Evolutionary conservation across 208 protist species (phyloP).

Genomic region (Crithidia fasciculata): DNA sequence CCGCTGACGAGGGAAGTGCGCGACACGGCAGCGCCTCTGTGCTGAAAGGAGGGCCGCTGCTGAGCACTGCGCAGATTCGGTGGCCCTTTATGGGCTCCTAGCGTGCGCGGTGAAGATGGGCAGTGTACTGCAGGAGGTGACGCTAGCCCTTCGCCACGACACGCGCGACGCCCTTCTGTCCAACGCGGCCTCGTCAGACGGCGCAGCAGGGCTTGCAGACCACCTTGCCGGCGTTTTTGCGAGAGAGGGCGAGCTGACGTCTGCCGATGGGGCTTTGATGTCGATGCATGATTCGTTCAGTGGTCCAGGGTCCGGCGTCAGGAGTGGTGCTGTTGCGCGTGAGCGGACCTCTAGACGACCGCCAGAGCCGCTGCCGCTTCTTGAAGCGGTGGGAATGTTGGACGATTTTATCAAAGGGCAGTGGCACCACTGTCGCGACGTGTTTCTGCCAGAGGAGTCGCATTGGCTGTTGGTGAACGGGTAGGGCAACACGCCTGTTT

Average conservation of each 20-base stretch:
- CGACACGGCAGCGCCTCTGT: no score
- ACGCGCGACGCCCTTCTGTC: conserved; percentile 8
- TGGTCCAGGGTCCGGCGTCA: no score
- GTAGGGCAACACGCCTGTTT: not conserved
- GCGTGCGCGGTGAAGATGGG: conserved; percentile 57
- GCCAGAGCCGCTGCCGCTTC: conserved; percentile 14
- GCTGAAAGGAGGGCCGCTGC: not conserved
- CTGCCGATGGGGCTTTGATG: not conserved
- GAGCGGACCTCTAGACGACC: not conserved
- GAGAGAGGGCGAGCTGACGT: conserved; percentile 2
- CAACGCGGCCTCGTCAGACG: not conserved
- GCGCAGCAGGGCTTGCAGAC: conserved; percentile 3
- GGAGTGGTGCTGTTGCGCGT: not conserved
- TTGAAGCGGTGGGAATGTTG: conserved; percentile 33
- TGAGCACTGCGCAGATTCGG: conserved; percentile 18
- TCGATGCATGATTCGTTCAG: not conserved
- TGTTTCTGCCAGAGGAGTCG: conserved; percentile 53
- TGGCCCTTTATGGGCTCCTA: conserved; percentile 47
- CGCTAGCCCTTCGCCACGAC: conserved; percentile 53
- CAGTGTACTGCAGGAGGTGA: conserved; percentile 59
- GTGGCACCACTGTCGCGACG: conserved; percentile 40
- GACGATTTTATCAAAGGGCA: conserved; percentile 18
- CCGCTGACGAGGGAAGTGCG: not conserved
- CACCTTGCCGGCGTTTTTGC: conserved; percentile 1
- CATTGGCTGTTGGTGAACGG: conserved; percentile 10